A percentile compares a stretch with the other conserved stretches of the same genome.
Conservation (phyloP, 345 rosid genomes). For the Eutrema heterophyllum region DNA sequence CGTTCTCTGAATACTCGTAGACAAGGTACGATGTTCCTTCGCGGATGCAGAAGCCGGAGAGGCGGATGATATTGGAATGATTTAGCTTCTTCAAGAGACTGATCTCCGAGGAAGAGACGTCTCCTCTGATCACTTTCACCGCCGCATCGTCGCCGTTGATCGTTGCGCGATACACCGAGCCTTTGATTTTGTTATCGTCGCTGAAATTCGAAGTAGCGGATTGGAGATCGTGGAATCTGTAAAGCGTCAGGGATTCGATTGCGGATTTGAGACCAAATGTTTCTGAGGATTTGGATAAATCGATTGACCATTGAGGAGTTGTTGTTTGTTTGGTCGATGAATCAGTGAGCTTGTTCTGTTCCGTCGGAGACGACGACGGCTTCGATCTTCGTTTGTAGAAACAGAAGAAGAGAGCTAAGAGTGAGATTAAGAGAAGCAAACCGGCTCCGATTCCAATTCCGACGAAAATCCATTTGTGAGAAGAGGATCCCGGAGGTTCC, state of each 20-base stretch:
- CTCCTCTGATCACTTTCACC: conserved; percentile 74
- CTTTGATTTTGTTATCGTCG: conserved; percentile 52
- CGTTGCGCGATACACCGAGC: conserved; percentile 59
- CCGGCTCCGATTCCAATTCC: conserved; percentile 57
- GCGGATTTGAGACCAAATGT: conserved; percentile 42
- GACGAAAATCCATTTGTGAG: conserved; percentile 48
- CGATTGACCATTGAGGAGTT: conserved; percentile 36
- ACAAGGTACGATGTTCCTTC: conserved; percentile 78
- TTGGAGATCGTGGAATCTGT: conserved; percentile 55
- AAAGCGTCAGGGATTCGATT: conserved; percentile 56
- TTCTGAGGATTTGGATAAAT: conserved; percentile 30
- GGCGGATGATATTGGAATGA: conserved; percentile 73
- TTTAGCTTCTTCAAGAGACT: conserved; percentile 72
- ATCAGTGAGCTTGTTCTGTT: conserved; percentile 28
- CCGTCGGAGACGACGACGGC: background rate
- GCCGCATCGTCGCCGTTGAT: conserved; percentile 77
- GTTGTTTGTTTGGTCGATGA: conserved; percentile 34
- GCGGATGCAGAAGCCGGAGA: conserved; percentile 78
- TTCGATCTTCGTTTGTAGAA: conserved; percentile 22
- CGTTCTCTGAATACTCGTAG: conserved; percentile 66
- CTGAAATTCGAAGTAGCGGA: conserved; percentile 57
- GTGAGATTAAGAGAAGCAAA: conserved; percentile 33
- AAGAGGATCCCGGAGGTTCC: conserved; percentile 39
- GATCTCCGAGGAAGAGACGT: conserved; percentile 64
- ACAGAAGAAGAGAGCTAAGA: conserved; percentile 34